Base-by-base conservation (phyloP, 202 grass and related monocot genomes). In the Miscanthus sacchariflorus region DNA sequence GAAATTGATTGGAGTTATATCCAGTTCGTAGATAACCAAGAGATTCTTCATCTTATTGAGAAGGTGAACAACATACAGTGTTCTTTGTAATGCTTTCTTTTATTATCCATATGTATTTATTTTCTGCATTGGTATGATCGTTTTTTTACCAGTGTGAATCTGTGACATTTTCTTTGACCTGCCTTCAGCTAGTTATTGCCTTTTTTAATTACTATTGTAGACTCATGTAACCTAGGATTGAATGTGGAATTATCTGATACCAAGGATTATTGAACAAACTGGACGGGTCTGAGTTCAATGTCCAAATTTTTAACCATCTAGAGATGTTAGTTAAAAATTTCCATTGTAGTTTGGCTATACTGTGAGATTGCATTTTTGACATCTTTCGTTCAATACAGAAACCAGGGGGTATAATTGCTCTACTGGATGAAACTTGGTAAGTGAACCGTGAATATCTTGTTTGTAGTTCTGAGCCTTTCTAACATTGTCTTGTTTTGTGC, bases 1-100 rank as follows among this genome's bases (percentile, higher is more conserved):
- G 89, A 99, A 91, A 99, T 99, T 78, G 94, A 99, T 67, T 99
- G 97, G 97, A 99, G 97, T 88, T 99, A 99, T 88, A 99, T 99
- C 76, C 92, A 99, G 76, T 99, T 99, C 77, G 92, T 95, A 84
- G 97, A 99, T 72, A 99, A 96, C 83, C 94, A 99, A 90, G 94
- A 95, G 45, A 92, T 99, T 90, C 94, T 99, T 91, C 91, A 99
- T 89, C 97, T 99, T 82, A 99, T 99, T 83, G 97, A 99, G 86
- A 99, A 99, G 97, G 97, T 99, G 43, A 87, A 68, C 45, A 81
- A n/a, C 7, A 86, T 79, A 25, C 12, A 35, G 6, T 64, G 14
- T 82, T 42, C 48, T 46, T 74, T 83, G 45, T 11, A 59, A 66
- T 78, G 25, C 46, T 86, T 68, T 82, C 56, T 4, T 49, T 78